phyloP scores from a whole-genome alignment of 2,329 filamentous ascomycete genomes.

The Nemania bipapillata region DNA sequence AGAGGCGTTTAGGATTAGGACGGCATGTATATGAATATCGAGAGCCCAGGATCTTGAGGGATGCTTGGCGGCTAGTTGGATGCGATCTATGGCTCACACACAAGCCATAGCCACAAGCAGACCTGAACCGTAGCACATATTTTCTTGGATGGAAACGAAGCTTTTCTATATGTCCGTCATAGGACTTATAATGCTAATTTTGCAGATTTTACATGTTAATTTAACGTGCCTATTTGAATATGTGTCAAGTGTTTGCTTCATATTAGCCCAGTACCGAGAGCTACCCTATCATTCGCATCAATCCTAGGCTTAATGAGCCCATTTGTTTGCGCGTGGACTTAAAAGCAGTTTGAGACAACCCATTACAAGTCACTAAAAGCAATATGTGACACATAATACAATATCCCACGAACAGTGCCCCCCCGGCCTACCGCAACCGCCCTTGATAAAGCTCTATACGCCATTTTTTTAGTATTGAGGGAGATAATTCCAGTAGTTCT shows the following conservation, averaged over 20 bases:
- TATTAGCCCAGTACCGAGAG: no score
- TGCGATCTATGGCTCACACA: background rate
- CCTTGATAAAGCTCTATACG: no score
- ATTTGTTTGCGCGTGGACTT: no score
- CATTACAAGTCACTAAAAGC: no score
- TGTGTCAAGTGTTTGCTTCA: no score
- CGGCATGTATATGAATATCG: constrained; percentile 3
- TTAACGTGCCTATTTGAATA: no score
- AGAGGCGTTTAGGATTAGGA: constrained; percentile 24
- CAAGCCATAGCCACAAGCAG: background rate
- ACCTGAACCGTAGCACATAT: background rate
- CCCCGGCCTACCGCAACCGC: no score
- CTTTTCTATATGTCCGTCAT: background rate
- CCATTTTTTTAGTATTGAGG: background rate
- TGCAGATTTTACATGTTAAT: background rate
- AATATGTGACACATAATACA: no score
- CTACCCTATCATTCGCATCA: no score
- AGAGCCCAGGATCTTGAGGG: constrained; percentile 2
- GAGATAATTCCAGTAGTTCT: background rate
- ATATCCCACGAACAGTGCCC: no score
- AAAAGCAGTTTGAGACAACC: no score
- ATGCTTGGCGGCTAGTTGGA: constrained; percentile 12
- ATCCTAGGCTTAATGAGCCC: no score
- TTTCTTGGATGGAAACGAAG: background rate
- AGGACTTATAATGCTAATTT: background rate